Conservation (phyloP, 2,329 filamentous ascomycete species). For the Colletotrichum spinosum region DNA sequence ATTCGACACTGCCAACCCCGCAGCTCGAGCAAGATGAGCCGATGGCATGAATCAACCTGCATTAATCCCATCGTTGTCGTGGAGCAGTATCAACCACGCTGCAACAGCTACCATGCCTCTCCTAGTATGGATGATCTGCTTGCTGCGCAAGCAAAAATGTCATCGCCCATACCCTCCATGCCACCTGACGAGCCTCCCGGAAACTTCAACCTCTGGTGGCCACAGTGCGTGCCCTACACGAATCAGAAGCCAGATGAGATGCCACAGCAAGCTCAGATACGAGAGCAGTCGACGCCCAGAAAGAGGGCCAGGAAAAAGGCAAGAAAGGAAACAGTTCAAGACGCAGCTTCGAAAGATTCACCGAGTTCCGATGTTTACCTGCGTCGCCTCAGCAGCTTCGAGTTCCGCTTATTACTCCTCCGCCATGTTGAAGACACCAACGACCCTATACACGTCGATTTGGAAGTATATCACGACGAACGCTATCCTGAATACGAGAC, state of each 20-base stretch:
- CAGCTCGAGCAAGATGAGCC: no score
- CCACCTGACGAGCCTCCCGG: background rate
- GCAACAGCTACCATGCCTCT: no score
- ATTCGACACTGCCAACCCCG: no score
- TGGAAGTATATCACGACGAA: background rate
- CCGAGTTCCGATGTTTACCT: background rate
- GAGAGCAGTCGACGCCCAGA: background rate
- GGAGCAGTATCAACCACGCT: no score
- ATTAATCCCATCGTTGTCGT: no score
- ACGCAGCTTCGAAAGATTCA: background rate
- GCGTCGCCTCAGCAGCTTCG: background rate
- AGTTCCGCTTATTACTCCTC: background rate
- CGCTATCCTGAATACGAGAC: constrained; percentile 15
- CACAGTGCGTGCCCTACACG: background rate
- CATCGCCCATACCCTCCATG: background rate
- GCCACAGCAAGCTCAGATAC: no score
- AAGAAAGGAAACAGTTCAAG: background rate
- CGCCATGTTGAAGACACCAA: background rate
- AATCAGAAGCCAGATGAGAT: background rate
- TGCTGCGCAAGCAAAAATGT: no score
- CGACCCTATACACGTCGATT: background rate
- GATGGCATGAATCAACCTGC: no score
- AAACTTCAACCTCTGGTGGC: constrained; percentile 5
- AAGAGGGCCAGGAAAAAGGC: background rate
- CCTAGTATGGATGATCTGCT: no score